phyloP scores from a whole-genome alignment of 192 early-diverging fungal genomes.

The Backusella tarrabulga region DNA sequence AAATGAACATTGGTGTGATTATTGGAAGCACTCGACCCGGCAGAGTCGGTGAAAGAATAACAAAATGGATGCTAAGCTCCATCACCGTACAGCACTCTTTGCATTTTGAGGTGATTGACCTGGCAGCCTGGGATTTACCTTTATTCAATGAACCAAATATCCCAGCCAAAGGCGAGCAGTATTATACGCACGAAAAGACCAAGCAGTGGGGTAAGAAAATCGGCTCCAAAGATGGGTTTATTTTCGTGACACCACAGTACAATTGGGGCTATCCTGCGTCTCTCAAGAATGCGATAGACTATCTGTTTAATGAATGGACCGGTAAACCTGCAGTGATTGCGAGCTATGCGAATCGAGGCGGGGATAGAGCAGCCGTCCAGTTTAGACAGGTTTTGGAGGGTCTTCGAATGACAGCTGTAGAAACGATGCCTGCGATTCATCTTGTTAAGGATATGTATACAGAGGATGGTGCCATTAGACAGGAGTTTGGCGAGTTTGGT shows the following conservation, averaged over 20 bases:
- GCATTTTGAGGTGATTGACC: constrained; percentile 1
- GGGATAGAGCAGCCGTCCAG: background rate
- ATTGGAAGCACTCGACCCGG: background rate
- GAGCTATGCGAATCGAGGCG: constrained; percentile 2
- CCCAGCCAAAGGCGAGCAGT: background rate
- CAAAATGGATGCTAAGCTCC: background rate
- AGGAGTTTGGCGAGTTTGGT: background rate
- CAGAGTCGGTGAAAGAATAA: background rate
- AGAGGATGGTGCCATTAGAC: background rate
- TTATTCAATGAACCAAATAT: constrained; percentile 2
- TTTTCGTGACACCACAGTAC: constrained; percentile 5
- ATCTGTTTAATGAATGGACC: constrained; percentile 4
- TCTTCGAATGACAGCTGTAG: background rate
- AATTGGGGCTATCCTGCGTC: constrained; percentile 12
- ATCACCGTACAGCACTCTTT: background rate
- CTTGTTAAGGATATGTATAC: background rate
- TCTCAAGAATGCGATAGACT: background rate
- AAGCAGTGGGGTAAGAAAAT: constrained; percentile 4
- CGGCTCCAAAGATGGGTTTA: constrained; percentile 5
- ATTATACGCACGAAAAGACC: background rate
- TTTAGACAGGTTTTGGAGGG: background rate
- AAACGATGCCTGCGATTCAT: background rate
- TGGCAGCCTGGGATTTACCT: background rate
- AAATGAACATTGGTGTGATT: constrained; percentile 9
- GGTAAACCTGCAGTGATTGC: constrained; percentile 1